These are phyloP conservation scores for Eudorina sp. DNA, from an alignment of 139 green algal species.

Conservation along the genomic window DNA sequence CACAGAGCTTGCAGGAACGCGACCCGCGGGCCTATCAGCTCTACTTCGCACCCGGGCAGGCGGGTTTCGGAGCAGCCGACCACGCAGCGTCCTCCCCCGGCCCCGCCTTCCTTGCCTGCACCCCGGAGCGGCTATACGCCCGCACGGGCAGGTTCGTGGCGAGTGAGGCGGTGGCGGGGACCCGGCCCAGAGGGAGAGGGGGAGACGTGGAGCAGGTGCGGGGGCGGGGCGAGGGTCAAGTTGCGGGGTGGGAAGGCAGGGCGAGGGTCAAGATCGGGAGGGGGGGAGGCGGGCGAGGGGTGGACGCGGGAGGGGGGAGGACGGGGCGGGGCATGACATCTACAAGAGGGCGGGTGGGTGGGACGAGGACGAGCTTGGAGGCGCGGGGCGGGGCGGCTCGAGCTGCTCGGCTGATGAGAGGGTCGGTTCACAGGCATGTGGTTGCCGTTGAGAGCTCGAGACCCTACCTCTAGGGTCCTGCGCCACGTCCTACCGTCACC, in stretches of 20 bases:
- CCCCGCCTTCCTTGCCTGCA: conserved; percentile 89
- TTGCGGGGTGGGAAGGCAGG: background rate
- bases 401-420: no score
- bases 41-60: conserved; percentile 36
- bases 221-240: no score
- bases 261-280: no score
- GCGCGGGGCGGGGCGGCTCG: no score
- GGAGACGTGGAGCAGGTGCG: conserved; percentile 55
- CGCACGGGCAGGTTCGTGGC: conserved; percentile 78
- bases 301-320: no score
- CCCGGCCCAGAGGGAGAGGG: conserved; percentile 76
- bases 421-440: no score
- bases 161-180: conserved; percentile 95
- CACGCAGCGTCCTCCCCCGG: conserved; percentile 46
- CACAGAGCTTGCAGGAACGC: conserved; percentile 69
- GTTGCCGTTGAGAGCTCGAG: no score
- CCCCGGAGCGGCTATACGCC: conserved; percentile 94
- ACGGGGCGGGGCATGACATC: no score
- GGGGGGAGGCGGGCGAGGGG: background rate
- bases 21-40: conserved; percentile 95
- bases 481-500: no score
- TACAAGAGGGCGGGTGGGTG: no score
- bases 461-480: no score
- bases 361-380: no score
- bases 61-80: background rate